Base-by-base conservation (phyloP, 2,329 filamentous ascomycete genomes). In the Aureobasidium sp. region DNA sequence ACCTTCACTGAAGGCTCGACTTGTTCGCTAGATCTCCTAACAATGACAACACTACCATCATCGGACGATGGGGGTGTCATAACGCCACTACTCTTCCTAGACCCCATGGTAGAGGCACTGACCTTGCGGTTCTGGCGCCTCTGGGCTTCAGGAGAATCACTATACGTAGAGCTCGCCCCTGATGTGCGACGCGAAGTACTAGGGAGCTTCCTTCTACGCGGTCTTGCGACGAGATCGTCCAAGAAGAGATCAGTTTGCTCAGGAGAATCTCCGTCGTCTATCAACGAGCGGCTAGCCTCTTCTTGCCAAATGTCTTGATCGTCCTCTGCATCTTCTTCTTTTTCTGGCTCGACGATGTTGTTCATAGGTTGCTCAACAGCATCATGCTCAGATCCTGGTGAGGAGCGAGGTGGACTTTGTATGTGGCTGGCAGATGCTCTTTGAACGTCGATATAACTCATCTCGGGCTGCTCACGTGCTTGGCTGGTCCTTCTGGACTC, bases 261-360 rank as follows among this genome's bases (percentile, higher is more conserved):
- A 32, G 64, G 26, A 52, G 37, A 52, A 37, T 27, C 29, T 36
- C 62, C 46, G 5, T 64, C 65, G 20, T 69, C 67, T n/a, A 71
- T 68, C 1, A 66, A 62, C 5, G 67, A 67, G 9, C 76, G 72
- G 46, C 77, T 78, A 17, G 77, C 78, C 65, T 79, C 77, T 62
- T 78, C 77, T 67, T 77, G 72, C 78, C 78, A 80, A 26, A 81
- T 73, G 60, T 80, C 78, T 20, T 50, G 36, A 34, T 69, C 64
- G 12, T 67, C 61, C 8, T 66, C 63, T 26, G 65, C 60, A 9
- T 66, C 63, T 27, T 70, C 67, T 12, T 69, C 66, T 26, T 12
- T 68, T 10, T 69, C 66, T 26, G n/a, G 26, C 47, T 32, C n/a
- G 43, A 4, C 17, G 4, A 13, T 17, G 4, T 32, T 39, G 12